Evolutionary conservation across 1,284 basidiomycete species (phyloP).

Genomic region (Singerocomus rubriflavus): DNA sequence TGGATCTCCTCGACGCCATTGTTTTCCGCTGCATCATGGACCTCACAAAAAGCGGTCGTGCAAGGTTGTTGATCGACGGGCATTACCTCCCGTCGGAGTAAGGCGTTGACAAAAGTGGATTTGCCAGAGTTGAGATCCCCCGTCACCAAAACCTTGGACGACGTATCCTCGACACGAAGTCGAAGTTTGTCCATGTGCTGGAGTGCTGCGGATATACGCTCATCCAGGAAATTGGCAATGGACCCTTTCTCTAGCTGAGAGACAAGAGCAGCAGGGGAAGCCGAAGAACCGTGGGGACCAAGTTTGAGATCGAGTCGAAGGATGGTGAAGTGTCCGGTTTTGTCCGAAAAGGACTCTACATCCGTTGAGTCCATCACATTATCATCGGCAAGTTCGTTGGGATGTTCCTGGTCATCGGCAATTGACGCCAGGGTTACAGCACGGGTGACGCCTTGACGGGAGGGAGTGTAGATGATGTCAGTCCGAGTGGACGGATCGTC

Average conservation of each 20-base stretch:
- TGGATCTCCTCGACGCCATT: conserved; percentile 81
- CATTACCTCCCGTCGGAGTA: conserved; percentile 88
- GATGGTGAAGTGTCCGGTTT: conserved; percentile 69
- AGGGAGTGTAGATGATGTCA: conserved; percentile 60
- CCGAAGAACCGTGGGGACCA: conserved; percentile 68
- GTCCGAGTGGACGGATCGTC: conserved; percentile 72
- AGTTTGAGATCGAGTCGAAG: conserved; percentile 93
- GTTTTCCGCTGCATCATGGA: conserved; percentile 89
- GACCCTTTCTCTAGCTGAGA: conserved; percentile 90
- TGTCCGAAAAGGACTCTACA: conserved; percentile 41
- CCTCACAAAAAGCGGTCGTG: conserved; percentile 97
- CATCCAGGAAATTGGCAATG: conserved; percentile 90
- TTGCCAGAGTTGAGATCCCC: conserved; percentile 99
- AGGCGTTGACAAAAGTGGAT: conserved; percentile 95
- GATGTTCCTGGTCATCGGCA: conserved; percentile 40
- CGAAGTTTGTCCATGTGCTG: conserved; percentile 85
- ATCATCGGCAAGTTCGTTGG: conserved; percentile 35
- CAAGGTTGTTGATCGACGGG: conserved; percentile 98
- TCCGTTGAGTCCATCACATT: conserved; percentile 36
- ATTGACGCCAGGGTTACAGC: conserved; percentile 57
- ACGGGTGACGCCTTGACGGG: conserved; percentile 48
- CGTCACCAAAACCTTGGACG: conserved; percentile 97
- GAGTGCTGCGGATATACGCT: conserved; percentile 75
- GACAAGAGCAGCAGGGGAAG: conserved; percentile 77
- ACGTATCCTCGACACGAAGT: conserved; percentile 85